Evolutionary conservation across 177 flowering plant genomes (phyloP), one percentile per base, ranked within the genome.

Genomic region (Vitis hybrid): DNA sequence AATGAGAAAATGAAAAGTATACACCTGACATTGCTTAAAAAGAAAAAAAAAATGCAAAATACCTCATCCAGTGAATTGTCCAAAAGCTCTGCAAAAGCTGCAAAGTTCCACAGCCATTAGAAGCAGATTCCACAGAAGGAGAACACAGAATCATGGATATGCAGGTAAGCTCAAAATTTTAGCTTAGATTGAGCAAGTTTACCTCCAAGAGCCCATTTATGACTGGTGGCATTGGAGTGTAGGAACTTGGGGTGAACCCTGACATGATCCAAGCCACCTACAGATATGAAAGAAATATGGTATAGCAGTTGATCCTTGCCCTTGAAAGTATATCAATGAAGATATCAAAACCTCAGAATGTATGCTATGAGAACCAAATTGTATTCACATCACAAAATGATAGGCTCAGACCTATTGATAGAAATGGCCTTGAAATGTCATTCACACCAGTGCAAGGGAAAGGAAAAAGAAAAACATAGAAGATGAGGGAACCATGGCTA

Each of bases 201-300:
- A 91, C 98, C 99, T 84, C 99, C 99, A 82, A 96, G 97, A 68
- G 92, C 98, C 99, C 99, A 96, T 67, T 96, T 96, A 72, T 96
- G 99, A 74, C 99, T 96, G 6, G 99, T 96, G 63, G 99, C 99
- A 84, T 93, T 96, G 15, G 99, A 93, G 80, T 96, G 99, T 6
- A 96, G 73, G 77, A 96, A 96, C 79, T 79, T 93, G 8, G 99
- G 99, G 71, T 96, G 99, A 67, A 96, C 99, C 76, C 99, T 81
- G 10, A 90, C 90, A 82, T 88, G 99, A 80, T 94, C 99, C 86
- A 96, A 83, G 51, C 97, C 94, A 74, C 81, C 97, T 90, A 73
- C 73, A 78, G 10, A 74, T 68, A 60, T 60, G 2, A 64, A 33
- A 39, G 13, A 67, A 50, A 14, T 21, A 59, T 49, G 49, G 18